phyloP scores from a whole-genome alignment of 2,329 filamentous ascomycete species.

The Colletotrichum chrysophilum region DNA sequence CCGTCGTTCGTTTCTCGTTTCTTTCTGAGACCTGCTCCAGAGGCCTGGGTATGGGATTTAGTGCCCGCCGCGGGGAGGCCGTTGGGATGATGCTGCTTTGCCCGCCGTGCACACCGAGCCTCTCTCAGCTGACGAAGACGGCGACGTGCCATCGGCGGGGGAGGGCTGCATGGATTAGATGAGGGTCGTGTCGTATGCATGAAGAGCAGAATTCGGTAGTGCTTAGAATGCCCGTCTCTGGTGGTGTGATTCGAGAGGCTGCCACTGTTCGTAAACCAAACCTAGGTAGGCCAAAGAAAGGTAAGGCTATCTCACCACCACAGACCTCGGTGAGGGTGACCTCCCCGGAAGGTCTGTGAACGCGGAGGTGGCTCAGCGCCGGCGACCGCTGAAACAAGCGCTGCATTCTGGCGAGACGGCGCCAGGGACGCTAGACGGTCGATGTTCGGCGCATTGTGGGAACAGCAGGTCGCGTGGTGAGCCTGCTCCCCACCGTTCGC shows the following conservation, averaged over 20 bases:
- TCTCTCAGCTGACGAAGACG: not conserved
- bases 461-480: not conserved
- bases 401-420: not conserved
- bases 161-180: not conserved
- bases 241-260: not conserved
- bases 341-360: not conserved
- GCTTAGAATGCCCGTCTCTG: not conserved
- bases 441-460: not conserved
- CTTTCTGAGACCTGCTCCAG: not conserved
- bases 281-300: not conserved
- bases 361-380: not conserved
- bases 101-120: not conserved
- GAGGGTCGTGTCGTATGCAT: not conserved
- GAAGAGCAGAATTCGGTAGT: not conserved
- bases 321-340: not conserved
- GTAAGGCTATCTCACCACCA: not conserved
- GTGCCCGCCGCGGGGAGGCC: constrained; percentile 5
- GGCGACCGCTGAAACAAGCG: constrained; percentile 5
- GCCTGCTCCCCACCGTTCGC: not conserved
- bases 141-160: not conserved
- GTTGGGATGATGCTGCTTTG: constrained; percentile 6
- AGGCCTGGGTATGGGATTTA: constrained; percentile 14
- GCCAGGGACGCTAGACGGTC: not conserved
- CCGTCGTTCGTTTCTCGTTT: not conserved
- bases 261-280: not conserved